Evolutionary conservation across 148 eudicot species (phyloP).

Genomic region (Fagopyrum esculentum): DNA sequence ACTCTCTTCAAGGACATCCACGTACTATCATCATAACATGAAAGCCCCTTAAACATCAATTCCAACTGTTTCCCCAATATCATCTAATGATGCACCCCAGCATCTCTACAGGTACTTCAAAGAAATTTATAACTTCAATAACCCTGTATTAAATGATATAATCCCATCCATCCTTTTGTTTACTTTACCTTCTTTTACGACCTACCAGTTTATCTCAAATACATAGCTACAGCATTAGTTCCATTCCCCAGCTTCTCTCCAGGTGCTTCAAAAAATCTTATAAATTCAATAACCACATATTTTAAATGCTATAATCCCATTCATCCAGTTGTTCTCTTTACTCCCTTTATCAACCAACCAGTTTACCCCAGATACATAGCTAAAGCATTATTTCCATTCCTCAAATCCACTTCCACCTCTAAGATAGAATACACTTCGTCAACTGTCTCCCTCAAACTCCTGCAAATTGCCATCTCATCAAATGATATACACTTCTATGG

Average conservation of each 20-base stretch:
- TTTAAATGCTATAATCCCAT: neutral
- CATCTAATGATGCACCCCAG: too few relatives aligned
- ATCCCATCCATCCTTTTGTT: too few relatives aligned
- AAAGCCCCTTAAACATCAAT: neutral
- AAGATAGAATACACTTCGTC: neutral
- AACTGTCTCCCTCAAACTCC: neutral
- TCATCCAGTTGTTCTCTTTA: neutral
- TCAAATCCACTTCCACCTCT: neutral
- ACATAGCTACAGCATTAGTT: neutral
- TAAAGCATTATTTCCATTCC: neutral
- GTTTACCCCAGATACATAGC: neutral
- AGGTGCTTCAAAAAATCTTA: neutral
- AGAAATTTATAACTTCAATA: neutral
- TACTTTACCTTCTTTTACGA: too few relatives aligned
- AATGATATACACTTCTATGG: neutral
- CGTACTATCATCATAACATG: neutral
- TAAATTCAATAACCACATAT: neutral
- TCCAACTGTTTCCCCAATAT: neutral
- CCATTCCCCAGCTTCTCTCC: neutral
- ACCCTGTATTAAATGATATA: too few relatives aligned
- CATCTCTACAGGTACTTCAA: neutral
- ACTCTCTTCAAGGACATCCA: neutral
- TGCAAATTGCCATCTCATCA: neutral
- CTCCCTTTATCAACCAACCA: neutral
- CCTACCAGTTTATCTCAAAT: too few relatives aligned